phyloP scores from a whole-genome alignment of 345 rosid genomes.

The Lepidium africanum region DNA sequence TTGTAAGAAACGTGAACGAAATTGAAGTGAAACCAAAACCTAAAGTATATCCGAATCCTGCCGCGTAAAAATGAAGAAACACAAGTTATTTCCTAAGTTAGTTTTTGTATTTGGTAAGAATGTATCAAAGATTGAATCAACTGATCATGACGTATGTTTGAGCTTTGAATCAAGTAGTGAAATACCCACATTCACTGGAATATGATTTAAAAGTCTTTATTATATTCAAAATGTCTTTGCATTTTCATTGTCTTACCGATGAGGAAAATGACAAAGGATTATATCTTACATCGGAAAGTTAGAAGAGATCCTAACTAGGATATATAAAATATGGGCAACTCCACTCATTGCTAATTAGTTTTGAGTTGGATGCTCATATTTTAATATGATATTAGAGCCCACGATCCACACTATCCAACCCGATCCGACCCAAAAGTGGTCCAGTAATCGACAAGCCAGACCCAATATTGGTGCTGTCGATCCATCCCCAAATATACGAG shows the following conservation, averaged over 20 bases:
- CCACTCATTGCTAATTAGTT: too few species aligned
- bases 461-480: too few species aligned
- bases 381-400: too few species aligned
- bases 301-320: too few species aligned
- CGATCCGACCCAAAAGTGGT: too few species aligned
- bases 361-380: too few species aligned
- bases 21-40: conserved; percentile 97
- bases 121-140: not conserved
- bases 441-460: too few species aligned
- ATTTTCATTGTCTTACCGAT: not conserved
- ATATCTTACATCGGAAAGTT: too few species aligned
- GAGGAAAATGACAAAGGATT: not conserved
- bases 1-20: conserved; percentile 70
- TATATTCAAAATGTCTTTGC: not conserved
- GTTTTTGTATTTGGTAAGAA: not conserved
- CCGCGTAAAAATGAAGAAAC: conserved; percentile 32
- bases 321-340: too few species aligned
- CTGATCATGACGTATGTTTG: not conserved
- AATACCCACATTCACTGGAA: not conserved
- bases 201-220: not conserved
- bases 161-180: not conserved
- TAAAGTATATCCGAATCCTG: conserved; percentile 71
- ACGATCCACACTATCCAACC: too few species aligned
- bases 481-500: too few species aligned
- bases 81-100: not conserved